Evolutionary conservation across 108 stramenopile genomes (phyloP).

Genomic region (Nitzschia sp.): DNA sequence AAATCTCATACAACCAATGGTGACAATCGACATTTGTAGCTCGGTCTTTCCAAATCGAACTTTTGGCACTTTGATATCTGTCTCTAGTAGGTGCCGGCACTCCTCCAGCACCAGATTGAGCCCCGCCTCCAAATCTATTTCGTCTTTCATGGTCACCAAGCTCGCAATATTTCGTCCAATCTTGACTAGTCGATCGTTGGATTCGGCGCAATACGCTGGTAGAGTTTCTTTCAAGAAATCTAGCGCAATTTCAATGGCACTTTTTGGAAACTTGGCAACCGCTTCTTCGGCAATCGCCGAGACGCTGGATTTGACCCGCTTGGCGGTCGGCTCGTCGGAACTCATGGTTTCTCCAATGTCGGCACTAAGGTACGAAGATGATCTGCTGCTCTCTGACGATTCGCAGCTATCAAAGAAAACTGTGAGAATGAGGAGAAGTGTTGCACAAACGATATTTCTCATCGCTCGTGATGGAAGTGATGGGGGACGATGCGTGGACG

Average conservation of each 20-base stretch:
- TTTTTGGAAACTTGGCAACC: constrained; percentile 22
- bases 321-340: not conserved
- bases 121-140: constrained; percentile 24
- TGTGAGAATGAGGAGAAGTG: too few relatives aligned
- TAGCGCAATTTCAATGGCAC: constrained; percentile 44
- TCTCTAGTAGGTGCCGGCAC: constrained; percentile 41
- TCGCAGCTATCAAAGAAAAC: too few relatives aligned
- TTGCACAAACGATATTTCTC: too few relatives aligned
- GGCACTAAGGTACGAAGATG: too few relatives aligned
- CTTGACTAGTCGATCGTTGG: constrained; percentile 73
- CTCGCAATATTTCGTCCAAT: constrained; percentile 63
- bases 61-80: constrained; percentile 50
- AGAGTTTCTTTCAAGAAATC: constrained; percentile 46
- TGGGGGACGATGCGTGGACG: too few relatives aligned
- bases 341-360: too few relatives aligned
- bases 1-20: constrained; percentile 91
- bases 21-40: constrained; percentile 85
- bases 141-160: constrained; percentile 16
- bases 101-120: constrained; percentile 50
- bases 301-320: not conserved
- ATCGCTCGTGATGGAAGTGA: too few relatives aligned
- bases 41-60: constrained; percentile 87
- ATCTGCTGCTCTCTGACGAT: too few relatives aligned
- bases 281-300: constrained; percentile 1
- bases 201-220: constrained; percentile 40